Evolutionary conservation across 176 grass and related monocot species (phyloP), one percentile per base, ranked within the genome.

Genomic region (Oryza coarctata): DNA sequence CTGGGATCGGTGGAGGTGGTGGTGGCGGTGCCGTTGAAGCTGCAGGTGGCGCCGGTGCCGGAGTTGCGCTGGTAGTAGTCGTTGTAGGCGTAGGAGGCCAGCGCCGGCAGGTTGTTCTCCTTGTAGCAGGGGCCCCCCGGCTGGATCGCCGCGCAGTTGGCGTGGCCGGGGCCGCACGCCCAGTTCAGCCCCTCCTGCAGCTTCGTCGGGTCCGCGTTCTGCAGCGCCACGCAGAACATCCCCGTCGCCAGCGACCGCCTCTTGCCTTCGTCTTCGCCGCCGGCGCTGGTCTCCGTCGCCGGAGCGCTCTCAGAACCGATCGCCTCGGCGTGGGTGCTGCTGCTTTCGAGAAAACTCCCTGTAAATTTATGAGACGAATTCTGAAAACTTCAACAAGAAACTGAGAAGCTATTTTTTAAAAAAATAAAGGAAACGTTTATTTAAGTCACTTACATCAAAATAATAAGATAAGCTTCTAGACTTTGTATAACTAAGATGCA

Each of bases 41-140:
- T 68, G 89, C 94, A 97, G 60, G 74, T 74, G 38, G 33, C 92
- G 55, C 92, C 88, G 71, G 77, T 36, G 14, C 38, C 47, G 23
- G 18, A 20, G 34, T 65, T 89, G 44, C 65, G 86, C 0, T 94
- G 94, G 86, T 86, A 97, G 88, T 97, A 97, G 85, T 97, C 92
- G 75, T 97, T 97, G 85, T 90, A 97, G 71, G 94, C 94, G 82
- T 94, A 97, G 77, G 94, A 94, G 28, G 94, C 90, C 65, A 94
- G 55, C 26, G 71, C 92, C 23, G 75, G 86, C 63, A 97, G 47
- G 85, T 94, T 82, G 83, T 92, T 87, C 22, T 58, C 55, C 74
- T 88, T 87, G 87, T 92, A 97, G 84, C 94, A 97, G 60, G 86
- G 12, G 12, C 75, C 87, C 6, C 94, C 92, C 3, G 77, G 83